Evolutionary conservation across 257 asterid species (phyloP).

Genomic region (Leptodermis oblonga): DNA sequence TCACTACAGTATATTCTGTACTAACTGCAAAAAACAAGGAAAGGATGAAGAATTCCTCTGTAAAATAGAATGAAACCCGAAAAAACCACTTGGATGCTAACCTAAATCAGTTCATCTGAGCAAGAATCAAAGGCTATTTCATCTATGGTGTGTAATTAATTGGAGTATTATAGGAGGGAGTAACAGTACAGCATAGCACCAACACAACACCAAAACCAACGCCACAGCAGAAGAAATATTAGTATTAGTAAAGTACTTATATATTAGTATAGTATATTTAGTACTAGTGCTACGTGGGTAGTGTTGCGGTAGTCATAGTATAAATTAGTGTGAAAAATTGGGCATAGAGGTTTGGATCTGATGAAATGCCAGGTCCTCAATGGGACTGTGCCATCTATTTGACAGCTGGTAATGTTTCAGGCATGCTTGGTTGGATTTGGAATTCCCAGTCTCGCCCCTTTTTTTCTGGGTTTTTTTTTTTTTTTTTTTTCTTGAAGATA

Average conservation of each 20-base stretch:
- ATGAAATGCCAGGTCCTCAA: slow-evolving; percentile 35
- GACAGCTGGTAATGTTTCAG: slow-evolving; percentile 32
- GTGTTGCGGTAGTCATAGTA: not conserved
- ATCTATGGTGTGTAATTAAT: not conserved
- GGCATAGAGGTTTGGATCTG: slow-evolving; percentile 35
- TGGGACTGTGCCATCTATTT: slow-evolving; percentile 22
- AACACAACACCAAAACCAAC: not conserved
- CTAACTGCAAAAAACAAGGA: slow-evolving; percentile 22
- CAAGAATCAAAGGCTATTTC: no score
- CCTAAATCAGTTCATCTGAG: slow-evolving; percentile 32
- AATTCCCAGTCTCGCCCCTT: not conserved
- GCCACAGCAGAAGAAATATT: no score
- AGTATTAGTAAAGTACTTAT: not conserved
- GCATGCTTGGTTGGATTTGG: slow-evolving; percentile 26
- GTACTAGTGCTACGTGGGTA: not conserved
- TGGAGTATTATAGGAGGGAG: not conserved
- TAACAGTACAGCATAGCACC: not conserved
- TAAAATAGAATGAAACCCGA: slow-evolving; percentile 3
- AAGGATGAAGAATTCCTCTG: not conserved
- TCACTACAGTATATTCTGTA: not conserved
- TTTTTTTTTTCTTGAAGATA: not conserved
- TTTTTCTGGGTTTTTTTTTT: not conserved
- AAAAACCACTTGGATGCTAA: slow-evolving; percentile 30
- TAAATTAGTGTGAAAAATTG: not conserved
- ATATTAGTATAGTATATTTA: not conserved